Percentiles rank a stretch among this genome's conserved stretches.
These are phyloP conservation scores for Penicillium chermesinum DNA, from an alignment of 495 filamentous ascomycete genomes.

Conservation along the genomic window DNA sequence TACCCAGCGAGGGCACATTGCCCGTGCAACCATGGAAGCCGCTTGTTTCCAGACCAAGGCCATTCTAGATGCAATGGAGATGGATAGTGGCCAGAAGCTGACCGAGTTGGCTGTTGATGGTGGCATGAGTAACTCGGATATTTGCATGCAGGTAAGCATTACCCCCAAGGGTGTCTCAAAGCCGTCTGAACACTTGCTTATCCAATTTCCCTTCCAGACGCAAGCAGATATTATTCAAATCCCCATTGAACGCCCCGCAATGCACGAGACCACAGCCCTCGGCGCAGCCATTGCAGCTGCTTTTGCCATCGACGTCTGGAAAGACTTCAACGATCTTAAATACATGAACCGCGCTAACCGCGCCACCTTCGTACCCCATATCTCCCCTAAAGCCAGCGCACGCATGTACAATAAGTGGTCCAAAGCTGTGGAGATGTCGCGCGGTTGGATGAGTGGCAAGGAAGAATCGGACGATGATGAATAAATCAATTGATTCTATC, in stretches of 20 bases:
- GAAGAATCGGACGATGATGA: constrained; percentile 33
- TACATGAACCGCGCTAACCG: constrained; percentile 72
- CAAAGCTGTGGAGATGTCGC: constrained; percentile 84
- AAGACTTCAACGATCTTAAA: constrained; percentile 70
- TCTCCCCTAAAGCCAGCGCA: constrained; percentile 53
- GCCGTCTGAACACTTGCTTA: constrained; percentile 10
- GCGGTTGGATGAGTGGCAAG: constrained; percentile 64
- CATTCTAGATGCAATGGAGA: constrained; percentile 91
- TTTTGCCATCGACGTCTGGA: constrained; percentile 80
- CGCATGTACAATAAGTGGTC: constrained; percentile 77
- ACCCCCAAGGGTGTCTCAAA: not conserved
- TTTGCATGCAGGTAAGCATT: constrained; percentile 78
- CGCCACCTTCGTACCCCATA: constrained; percentile 65
- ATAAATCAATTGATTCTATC: constrained; percentile 7
- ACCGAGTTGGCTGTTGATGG: constrained; percentile 82
- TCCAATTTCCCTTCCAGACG: constrained; percentile 43
- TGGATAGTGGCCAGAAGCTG: constrained; percentile 76
- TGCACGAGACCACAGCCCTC: constrained; percentile 91
- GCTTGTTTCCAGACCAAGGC: constrained; percentile 95
- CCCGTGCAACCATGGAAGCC: constrained; percentile 89
- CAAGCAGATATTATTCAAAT: constrained; percentile 90
- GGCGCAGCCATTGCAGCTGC: constrained; percentile 94
- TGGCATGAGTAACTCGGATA: constrained; percentile 88
- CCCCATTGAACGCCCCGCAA: constrained; percentile 77
- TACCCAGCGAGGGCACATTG: constrained; percentile 86